Evolutionary conservation across 1,284 basidiomycete genomes (phyloP).

Genomic region (Trametes sp.): DNA sequence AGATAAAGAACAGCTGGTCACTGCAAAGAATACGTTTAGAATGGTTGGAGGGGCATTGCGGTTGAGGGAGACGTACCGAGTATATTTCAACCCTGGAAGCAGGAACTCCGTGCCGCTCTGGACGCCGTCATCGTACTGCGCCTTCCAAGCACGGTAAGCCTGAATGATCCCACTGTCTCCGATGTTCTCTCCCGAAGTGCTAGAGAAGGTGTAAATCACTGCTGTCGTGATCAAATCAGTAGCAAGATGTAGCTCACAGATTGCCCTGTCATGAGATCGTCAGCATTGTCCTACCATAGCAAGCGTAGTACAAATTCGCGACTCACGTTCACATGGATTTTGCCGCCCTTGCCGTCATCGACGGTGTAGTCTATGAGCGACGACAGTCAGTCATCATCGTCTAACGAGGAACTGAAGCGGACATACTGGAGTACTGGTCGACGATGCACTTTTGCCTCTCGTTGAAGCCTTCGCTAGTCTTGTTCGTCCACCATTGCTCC

Average conservation of each 20-base stretch:
- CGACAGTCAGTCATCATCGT: not conserved
- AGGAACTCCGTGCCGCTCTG: conserved; percentile 71
- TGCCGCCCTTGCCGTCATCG: conserved; percentile 85
- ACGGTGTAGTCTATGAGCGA: conserved; percentile 72
- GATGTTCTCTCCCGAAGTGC: conserved; percentile 91
- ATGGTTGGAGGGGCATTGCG: not conserved
- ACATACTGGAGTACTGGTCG: conserved; percentile 82
- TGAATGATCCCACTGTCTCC: conserved; percentile 89
- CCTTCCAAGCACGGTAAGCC: conserved; percentile 88
- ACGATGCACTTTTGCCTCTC: conserved; percentile 88
- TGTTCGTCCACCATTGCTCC: conserved; percentile 88
- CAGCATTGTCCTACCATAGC: not conserved
- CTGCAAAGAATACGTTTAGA: conserved; percentile 44
- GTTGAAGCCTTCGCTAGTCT: conserved; percentile 86
- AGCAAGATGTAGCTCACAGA: conserved; percentile 59
- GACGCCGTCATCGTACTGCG: conserved; percentile 62
- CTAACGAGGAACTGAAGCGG: not conserved
- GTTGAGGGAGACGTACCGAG: conserved; percentile 52
- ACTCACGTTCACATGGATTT: conserved; percentile 86
- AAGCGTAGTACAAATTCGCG: not conserved
- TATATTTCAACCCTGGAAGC: conserved; percentile 86
- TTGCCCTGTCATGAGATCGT: conserved; percentile 61
- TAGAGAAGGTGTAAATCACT: conserved; percentile 27
- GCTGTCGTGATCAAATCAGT: not conserved
- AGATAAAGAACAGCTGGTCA: conserved; percentile 92